Conservation (phyloP, 805 yeast genomes). For the Ogataea methylovora region DNA sequence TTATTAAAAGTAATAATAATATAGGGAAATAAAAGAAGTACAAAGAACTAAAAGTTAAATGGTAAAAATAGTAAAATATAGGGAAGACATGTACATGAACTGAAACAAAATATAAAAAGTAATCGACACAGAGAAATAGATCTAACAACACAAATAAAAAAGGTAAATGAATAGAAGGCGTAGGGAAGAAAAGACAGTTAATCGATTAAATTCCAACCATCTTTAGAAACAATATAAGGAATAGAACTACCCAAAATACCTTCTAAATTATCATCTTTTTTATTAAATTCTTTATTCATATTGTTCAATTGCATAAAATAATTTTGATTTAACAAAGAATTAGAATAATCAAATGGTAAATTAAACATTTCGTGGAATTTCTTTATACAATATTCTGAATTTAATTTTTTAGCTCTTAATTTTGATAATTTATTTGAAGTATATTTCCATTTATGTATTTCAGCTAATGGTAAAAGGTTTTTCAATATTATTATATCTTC, state of each 20-base stretch:
- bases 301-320: constrained; percentile 10
- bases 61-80: no score
- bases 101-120: no score
- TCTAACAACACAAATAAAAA: no score
- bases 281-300: neutral
- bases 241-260: constrained; percentile 25
- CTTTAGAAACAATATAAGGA: constrained; percentile 22
- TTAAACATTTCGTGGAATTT: constrained; percentile 26
- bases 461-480: constrained; percentile 22
- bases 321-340: constrained; percentile 15
- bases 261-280: constrained; percentile 10
- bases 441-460: constrained; percentile 26
- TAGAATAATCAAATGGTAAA: constrained; percentile 21
- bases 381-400: constrained; percentile 20
- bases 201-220: constrained; percentile 26
- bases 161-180: no score
- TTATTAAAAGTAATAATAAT: no score
- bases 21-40: no score
- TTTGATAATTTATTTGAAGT: constrained; percentile 23
- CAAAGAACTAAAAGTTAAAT: no score
- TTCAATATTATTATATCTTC: constrained; percentile 22
- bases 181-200: no score
- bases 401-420: constrained; percentile 21
- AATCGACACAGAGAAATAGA: no score
- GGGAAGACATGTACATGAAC: no score